Evolutionary conservation across 1,139 yeast genomes (phyloP), one percentile per base, ranked within the genome.

Genomic region (Geotrichum carabidarum): DNA sequence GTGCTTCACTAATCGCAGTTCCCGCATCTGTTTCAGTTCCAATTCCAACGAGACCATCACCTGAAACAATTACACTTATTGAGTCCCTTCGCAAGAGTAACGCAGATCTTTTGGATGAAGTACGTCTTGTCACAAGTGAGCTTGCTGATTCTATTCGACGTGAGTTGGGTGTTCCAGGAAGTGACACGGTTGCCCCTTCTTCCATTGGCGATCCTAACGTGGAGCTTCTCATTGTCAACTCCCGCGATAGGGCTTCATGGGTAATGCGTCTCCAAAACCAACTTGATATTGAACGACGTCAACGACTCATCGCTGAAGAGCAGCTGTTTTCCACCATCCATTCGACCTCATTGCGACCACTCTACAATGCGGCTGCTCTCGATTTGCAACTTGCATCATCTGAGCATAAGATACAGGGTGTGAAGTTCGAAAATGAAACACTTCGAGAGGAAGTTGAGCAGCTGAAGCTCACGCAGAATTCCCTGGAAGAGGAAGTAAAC

Each of bases 121-220:
- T 71, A 15, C 60, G 71, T 8, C 60, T 70, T 8, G 68, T 71
- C n/a, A 66, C 73, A 1, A 62, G 68, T 30, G 74, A 71, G 57
- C 66, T 71, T 12, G 72, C 72, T 2, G 74, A 71, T 54, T 61
- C 72, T 2, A 62, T 68, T 30, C 66, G 73, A 37, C 68, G 74
- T 5, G 74, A 71, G 58, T 65, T 68, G 37, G 65, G 64, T 4
- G 60, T 71, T 3, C 60, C 54, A 6, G 40, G n/a, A 37, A 22
- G 49, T 12, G 17, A 48, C 2, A n/a, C 27, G 17, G 36, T 15
- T n/a, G 12, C 17, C 17, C 14, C 42, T 11, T 14, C 11, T 9
- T 11, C 46, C 4, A n/a, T 7, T 15, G 45, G 18, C 9, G 45
- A 42, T 8, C n/a, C 30, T 18, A n/a, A 44, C 17, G 55, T 30